Evolutionary conservation across 164 flowering plant species (phyloP), one percentile per base, ranked within the genome.

Genomic region (Akebia trifoliata): DNA sequence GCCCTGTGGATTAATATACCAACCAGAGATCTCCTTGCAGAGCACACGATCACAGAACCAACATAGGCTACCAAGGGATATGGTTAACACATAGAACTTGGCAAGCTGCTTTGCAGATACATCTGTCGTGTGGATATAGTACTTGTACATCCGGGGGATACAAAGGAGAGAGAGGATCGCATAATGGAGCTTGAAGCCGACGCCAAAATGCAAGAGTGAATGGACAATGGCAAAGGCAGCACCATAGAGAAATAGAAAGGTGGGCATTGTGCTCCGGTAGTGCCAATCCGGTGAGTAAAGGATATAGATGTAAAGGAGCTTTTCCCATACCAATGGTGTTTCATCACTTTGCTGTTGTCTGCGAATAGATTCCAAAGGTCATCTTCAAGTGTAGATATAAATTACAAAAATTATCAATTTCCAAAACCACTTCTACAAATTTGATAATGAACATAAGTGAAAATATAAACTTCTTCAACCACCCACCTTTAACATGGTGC

Each of bases 251-350:
- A 81, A 83, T 47, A 87, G 71, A 75, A 85, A 83, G 28, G 81
- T 87, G 8, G 95, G 95, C 91, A 87, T 87, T 38, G 91, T 87
- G 60, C 89, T 83, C 11, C 86, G 70, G 46, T 87, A 87, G 65
- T 87, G 95, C 95, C 95, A 87, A 63, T 85, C 91, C 15, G 95
- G 95, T 9, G 95, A 87, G 66, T 81, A 78, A 25, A 86, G 84
- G 62, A 86, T 83, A 70, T 86, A 86, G 35, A 87, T 71, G 53
- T 87, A 87, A 1, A 86, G 80, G 24, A 86, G 85, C 80, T 82
- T 76, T 66, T 86, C 94, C 94, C 94, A 86, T 12, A 80, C 87
- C 93, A 86, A 84, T 24, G 94, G 94, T 28, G 81, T 76, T 69
- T 76, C 77, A 65, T 76, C 80, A 36, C 78, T 69, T 62, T 77